Percentiles rank a stretch among this genome's conserved stretches.
Conservation (phyloP, 352 stramenopile species). For the Phytophthora sp. region DNA sequence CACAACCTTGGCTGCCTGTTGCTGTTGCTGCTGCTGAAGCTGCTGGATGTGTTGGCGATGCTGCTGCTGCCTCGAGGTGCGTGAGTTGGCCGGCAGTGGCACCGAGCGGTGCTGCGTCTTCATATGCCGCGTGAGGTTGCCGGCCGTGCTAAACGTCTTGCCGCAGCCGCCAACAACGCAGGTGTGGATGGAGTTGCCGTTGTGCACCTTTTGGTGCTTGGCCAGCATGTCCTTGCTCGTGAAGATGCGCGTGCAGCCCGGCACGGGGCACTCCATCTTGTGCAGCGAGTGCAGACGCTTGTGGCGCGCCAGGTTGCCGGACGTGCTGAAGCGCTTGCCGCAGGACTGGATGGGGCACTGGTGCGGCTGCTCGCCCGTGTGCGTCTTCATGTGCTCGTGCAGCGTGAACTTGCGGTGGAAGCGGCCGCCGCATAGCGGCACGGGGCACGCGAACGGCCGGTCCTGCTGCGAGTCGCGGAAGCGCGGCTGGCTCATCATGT, state of each 20-base stretch:
- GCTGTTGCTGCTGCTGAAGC: constrained; percentile 12
- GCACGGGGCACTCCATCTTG: constrained; percentile 61
- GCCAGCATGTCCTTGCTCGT: constrained; percentile 63
- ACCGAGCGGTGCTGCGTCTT: constrained; percentile 58
- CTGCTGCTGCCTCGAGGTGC: constrained; percentile 21
- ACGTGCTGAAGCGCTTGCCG: constrained; percentile 63
- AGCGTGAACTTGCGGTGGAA: constrained; percentile 79
- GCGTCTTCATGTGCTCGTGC: constrained; percentile 78
- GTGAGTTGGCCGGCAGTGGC: constrained; percentile 13
- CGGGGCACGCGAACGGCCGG: constrained; percentile 36
- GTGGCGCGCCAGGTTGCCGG: constrained; percentile 66
- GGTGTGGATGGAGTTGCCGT: constrained; percentile 55
- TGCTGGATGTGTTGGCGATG: constrained; percentile 11
- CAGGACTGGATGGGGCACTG: constrained; percentile 55
- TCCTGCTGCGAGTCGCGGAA: constrained; percentile 36
- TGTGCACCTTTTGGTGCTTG: constrained; percentile 64
- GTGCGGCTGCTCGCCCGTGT: constrained; percentile 78
- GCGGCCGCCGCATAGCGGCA: constrained; percentile 41
- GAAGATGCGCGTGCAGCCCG: constrained; percentile 58
- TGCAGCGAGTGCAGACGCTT: constrained; percentile 67
- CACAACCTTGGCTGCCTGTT: constrained; percentile 20
- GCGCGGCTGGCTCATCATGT: constrained; percentile 14
- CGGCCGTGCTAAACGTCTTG: constrained; percentile 67
- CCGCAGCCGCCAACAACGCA: constrained; percentile 55
- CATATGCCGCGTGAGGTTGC: constrained; percentile 70